phyloP scores from a whole-genome alignment of 1,139 yeast species.

The Protomyces macrosporus region DNA sequence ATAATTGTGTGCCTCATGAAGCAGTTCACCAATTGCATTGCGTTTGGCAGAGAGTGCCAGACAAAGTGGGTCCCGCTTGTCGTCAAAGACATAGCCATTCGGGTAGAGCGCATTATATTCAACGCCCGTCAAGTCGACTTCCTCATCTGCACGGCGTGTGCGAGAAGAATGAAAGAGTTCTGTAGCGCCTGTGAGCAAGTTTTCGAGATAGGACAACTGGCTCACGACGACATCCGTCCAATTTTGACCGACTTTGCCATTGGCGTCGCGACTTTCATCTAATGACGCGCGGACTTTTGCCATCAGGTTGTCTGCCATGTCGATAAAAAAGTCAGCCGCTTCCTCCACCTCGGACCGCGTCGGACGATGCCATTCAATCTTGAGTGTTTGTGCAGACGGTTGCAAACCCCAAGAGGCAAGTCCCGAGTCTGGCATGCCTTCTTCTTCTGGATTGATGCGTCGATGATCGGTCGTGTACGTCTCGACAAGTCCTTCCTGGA shows the following conservation, averaged over 20 bases:
- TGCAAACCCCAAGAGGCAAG: constrained; percentile 34
- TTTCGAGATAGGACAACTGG: constrained; percentile 20
- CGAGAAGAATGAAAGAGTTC: constrained; percentile 30
- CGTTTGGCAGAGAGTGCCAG: constrained; percentile 59
- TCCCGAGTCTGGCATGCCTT: constrained; percentile 16
- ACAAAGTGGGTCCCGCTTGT: constrained; percentile 54
- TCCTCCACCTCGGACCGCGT: constrained; percentile 49
- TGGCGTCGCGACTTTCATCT: neutral
- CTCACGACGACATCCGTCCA: constrained; percentile 24
- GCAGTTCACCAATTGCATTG: constrained; percentile 56
- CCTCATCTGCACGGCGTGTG: constrained; percentile 11
- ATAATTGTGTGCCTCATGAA: constrained; percentile 56
- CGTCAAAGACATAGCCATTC: constrained; percentile 50
- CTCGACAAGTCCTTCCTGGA: constrained; percentile 59
- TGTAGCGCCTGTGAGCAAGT: constrained; percentile 30
- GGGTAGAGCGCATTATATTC: constrained; percentile 36
- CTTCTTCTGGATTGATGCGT: constrained; percentile 26
- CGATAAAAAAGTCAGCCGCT: constrained; percentile 53
- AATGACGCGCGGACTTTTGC: neutral
- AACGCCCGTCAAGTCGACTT: constrained; percentile 9
- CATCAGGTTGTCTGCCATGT: constrained; percentile 26
- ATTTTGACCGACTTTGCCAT: constrained; percentile 21
- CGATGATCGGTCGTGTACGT: constrained; percentile 32
- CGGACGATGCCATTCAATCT: constrained; percentile 76
- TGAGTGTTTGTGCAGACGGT: constrained; percentile 43